Conservation (phyloP, 768 basidiomycete species). For the Leccinum rimulosum region DNA sequence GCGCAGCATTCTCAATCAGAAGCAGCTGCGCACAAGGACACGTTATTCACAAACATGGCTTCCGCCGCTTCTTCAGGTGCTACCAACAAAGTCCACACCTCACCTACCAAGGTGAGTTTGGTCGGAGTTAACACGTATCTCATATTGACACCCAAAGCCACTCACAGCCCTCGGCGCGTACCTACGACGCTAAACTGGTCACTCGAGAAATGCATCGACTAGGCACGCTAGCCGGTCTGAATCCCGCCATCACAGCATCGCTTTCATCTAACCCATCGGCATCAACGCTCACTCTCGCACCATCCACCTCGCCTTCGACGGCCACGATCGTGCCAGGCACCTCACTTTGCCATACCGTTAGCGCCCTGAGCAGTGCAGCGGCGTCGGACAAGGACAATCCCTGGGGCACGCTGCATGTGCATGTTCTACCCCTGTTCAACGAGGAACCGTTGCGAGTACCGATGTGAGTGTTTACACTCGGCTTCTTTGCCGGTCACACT, state of each 20-base stretch:
- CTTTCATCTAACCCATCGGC: slow-evolving; percentile 47
- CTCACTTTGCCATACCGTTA: slow-evolving; percentile 33
- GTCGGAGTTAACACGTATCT: slow-evolving; percentile 18
- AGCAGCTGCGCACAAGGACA: slow-evolving; percentile 22
- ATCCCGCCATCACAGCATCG: slow-evolving; percentile 40
- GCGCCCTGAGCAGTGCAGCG: slow-evolving; percentile 18
- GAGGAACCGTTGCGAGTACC: slow-evolving; percentile 82
- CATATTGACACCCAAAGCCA: slow-evolving; percentile 7
- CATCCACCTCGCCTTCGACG: slow-evolving; percentile 38
- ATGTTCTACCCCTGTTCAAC: slow-evolving; percentile 89
- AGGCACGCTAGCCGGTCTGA: slow-evolving; percentile 56
- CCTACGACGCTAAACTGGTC: slow-evolving; percentile 78
- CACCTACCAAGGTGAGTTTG: slow-evolving; percentile 34
- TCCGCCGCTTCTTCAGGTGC: slow-evolving; percentile 27
- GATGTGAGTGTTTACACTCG: slow-evolving; percentile 51
- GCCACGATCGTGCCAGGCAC: slow-evolving; percentile 28
- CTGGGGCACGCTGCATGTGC: slow-evolving; percentile 82
- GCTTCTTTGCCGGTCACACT: neutral
- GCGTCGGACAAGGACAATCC: slow-evolving; percentile 58
- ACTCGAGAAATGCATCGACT: slow-evolving; percentile 85
- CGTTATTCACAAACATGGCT: slow-evolving; percentile 22
- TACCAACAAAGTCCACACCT: slow-evolving; percentile 30
- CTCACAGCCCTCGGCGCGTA: slow-evolving; percentile 58
- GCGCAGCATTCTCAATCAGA: slow-evolving; percentile 40
- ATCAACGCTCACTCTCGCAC: slow-evolving; percentile 42